Conservation (phyloP, 306 rosid genomes). For the Prunus dulcis region DNA sequence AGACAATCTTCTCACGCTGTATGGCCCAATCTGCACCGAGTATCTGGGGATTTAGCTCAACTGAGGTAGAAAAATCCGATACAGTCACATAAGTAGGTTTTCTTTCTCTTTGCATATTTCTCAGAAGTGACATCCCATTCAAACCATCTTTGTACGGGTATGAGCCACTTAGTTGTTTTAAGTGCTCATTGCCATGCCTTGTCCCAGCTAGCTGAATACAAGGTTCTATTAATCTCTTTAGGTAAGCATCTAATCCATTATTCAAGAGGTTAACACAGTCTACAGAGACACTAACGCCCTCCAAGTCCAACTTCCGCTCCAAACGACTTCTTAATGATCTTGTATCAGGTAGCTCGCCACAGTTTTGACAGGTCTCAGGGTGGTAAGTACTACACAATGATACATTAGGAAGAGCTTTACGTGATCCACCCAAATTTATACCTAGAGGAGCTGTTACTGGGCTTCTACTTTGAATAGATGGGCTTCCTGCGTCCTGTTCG, state of each 20-base stretch:
- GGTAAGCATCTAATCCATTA: conserved; percentile 72
- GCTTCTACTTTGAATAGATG: conserved; percentile 84
- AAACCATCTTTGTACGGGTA: conserved; percentile 23
- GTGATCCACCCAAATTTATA: conserved; percentile 42
- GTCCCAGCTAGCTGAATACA: conserved; percentile 53
- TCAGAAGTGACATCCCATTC: conserved; percentile 31
- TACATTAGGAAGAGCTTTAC: conserved; percentile 48
- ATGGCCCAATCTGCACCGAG: conserved; percentile 82
- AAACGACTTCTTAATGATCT: conserved; percentile 60
- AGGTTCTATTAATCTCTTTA: conserved; percentile 84
- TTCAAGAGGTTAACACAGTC: conserved; percentile 80
- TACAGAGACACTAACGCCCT: conserved; percentile 50
- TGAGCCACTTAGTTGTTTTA: conserved; percentile 23
- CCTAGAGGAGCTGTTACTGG: conserved; percentile 98
- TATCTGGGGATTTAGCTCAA: conserved; percentile 68
- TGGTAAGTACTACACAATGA: conserved; percentile 37
- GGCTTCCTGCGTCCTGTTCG: conserved; percentile 83
- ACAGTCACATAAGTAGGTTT: conserved; percentile 41
- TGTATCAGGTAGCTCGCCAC: conserved; percentile 70
- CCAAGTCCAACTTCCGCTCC: conserved; percentile 66
- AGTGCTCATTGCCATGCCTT: conserved; percentile 36
- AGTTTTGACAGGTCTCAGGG: conserved; percentile 61
- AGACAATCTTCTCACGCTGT: conserved; percentile 78
- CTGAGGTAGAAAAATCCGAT: conserved; percentile 63
- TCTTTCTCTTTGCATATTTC: conserved; percentile 35